Percentiles rank a stretch among this genome's conserved stretches.
phyloP scores from a whole-genome alignment of 2,329 filamentous ascomycete species.

The Hypomyces perniciosus region DNA sequence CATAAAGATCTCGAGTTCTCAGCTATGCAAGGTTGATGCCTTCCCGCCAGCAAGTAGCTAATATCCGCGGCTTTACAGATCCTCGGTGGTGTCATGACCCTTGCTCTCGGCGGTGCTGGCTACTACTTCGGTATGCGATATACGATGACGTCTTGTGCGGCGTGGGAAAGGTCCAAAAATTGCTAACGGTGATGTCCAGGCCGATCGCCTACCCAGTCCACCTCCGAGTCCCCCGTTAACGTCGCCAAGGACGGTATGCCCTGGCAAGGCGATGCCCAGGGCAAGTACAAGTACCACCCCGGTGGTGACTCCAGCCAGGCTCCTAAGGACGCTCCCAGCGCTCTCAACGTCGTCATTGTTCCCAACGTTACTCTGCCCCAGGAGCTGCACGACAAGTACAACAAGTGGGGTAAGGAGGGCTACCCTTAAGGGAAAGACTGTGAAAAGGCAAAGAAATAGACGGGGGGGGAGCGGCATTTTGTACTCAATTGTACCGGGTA shows the following conservation, averaged over 20 bases:
- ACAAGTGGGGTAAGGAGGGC: constrained; percentile 99
- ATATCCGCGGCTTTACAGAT: constrained; percentile 51
- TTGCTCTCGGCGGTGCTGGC: constrained; percentile 80
- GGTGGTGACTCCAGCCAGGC: constrained; percentile 71
- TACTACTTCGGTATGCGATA: constrained; percentile 70
- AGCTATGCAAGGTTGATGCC: constrained; percentile 1
- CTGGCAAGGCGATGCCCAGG: constrained; percentile 68
- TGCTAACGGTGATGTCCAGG: constrained; percentile 39
- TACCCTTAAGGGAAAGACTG: constrained; percentile 51
- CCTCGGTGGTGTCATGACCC: constrained; percentile 84
- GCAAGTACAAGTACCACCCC: constrained; percentile 76
- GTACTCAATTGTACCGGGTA: neutral
- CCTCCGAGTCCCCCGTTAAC: constrained; percentile 71
- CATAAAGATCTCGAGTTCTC: constrained; percentile 21
- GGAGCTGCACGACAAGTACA: constrained; percentile 93
- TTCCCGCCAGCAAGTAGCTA: neutral
- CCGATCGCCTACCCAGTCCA: constrained; percentile 76
- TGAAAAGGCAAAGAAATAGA: neutral
- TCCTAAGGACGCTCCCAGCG: constrained; percentile 87
- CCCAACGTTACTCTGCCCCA: constrained; percentile 90
- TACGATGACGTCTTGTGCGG: neutral
- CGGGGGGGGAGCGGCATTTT: neutral
- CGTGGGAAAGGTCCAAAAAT: neutral
- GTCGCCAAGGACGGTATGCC: constrained; percentile 77
- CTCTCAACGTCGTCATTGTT: constrained; percentile 89